Evolutionary conservation across 495 filamentous ascomycete genomes (phyloP).

Genomic region (Podospora tetraspora): DNA sequence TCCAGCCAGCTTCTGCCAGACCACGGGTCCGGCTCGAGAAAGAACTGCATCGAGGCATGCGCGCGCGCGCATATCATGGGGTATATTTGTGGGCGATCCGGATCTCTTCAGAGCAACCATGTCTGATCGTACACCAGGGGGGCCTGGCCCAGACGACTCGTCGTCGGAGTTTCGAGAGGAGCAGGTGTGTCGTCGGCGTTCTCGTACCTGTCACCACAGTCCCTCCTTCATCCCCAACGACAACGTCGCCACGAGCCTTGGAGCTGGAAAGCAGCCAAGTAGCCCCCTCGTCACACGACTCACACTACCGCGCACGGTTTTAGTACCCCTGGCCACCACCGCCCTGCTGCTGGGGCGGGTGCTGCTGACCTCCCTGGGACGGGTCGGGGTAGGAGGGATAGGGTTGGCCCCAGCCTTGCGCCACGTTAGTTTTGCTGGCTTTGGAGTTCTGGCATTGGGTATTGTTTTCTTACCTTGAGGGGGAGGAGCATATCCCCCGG

Average conservation of each 20-base stretch:
- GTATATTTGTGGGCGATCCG: slow-evolving; percentile 8
- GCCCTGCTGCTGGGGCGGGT: slow-evolving; percentile 31
- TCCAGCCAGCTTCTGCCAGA: background rate
- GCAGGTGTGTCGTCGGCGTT: background rate
- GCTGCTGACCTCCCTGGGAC: slow-evolving; percentile 26
- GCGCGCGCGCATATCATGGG: slow-evolving; percentile 5
- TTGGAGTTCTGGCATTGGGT: slow-evolving; percentile 8
- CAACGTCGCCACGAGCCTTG: background rate
- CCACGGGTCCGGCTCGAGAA: background rate
- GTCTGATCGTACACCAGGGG: slow-evolving; percentile 24
- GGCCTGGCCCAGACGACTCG: background rate
- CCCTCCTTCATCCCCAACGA: background rate
- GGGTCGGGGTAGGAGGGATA: slow-evolving; percentile 43
- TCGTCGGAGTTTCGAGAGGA: background rate
- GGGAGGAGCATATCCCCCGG: slow-evolving; percentile 30
- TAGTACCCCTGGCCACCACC: slow-evolving; percentile 29
- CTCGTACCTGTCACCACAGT: background rate
- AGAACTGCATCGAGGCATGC: slow-evolving; percentile 1
- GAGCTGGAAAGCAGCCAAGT: background rate
- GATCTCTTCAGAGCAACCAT: slow-evolving; percentile 19
- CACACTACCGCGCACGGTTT: slow-evolving; percentile 2
- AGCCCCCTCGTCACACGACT: slow-evolving; percentile 10
- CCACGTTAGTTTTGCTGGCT: slow-evolving; percentile 13
- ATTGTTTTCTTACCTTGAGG: slow-evolving; percentile 36
- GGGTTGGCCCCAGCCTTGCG: slow-evolving; percentile 22